phyloP scores from a whole-genome alignment of 2,329 filamentous ascomycete species.

The Ophiosphaerella korrae region DNA sequence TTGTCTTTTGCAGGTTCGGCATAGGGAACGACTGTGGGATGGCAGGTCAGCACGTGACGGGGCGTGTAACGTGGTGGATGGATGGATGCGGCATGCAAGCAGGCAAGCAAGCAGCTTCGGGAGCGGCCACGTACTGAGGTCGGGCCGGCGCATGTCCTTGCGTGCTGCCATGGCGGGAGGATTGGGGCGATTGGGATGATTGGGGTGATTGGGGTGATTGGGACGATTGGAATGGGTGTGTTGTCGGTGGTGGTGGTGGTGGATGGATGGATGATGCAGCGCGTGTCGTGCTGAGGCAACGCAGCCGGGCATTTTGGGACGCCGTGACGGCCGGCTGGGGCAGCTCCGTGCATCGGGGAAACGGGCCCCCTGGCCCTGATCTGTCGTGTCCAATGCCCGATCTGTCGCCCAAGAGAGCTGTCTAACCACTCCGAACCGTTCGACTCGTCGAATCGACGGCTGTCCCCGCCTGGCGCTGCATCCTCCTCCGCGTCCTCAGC shows the following conservation, averaged over 20 bases:
- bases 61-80: too few relatives aligned
- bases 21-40: constrained; percentile 82
- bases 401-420: too few relatives aligned
- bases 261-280: constrained; percentile 6
- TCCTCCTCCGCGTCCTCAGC: too few relatives aligned
- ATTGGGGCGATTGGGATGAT: constrained; percentile 20
- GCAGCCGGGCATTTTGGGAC: too few relatives aligned
- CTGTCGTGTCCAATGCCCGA: too few relatives aligned
- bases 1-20: constrained; percentile 73
- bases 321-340: too few relatives aligned
- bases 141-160: constrained; percentile 76
- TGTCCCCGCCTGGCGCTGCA: too few relatives aligned
- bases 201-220: constrained; percentile 21
- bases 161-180: constrained; percentile 63
- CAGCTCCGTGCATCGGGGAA: too few relatives aligned
- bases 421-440: too few relatives aligned
- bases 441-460: too few relatives aligned
- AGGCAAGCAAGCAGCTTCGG: neutral
- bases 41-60: constrained; percentile 37
- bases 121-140: constrained; percentile 65
- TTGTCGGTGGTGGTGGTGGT: constrained; percentile 11
- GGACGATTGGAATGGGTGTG: constrained; percentile 10
- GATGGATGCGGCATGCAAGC: constrained; percentile 1
- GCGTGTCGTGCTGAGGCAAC: too few relatives aligned
- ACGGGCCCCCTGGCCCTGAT: too few relatives aligned